Evolutionary conservation across 2,329 filamentous ascomycete genomes (phyloP), one percentile per base, ranked within the genome.

Genomic region (Colletotrichum karsti): DNA sequence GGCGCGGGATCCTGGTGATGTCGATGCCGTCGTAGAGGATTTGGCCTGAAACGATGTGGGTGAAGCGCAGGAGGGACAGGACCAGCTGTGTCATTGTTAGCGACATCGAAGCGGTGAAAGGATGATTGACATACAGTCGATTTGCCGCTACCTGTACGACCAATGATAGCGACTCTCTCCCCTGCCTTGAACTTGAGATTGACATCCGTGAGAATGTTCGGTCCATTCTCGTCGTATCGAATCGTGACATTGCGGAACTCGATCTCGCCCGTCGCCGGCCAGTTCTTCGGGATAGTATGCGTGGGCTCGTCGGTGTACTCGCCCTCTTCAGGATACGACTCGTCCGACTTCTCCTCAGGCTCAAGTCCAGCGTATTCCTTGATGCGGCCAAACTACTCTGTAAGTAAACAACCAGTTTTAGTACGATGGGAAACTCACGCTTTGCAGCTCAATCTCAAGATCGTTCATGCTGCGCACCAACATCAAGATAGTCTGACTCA

Each of bases 141-240:
- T 78, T 97, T 97, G 4, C 94, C 94, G 5, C 92, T 94, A 0
- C 92, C 91, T 0, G 93, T 97, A 9, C 93, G 89, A 2, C 94
- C 94, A 10, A 95, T 92, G 20, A 97, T 85, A 0, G 93, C 93
- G 1, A 93, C 93, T 56, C 92, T 91, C 60, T 92, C 91, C 1
- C 93, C 93, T 0, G 91, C 92, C 12, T 79, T 81, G 69, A 88
- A 85, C 35, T 80, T 82, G 48, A 88, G 78, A 67, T 82, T 86
- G 58, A 88, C 77, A 35, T 85, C 76, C 24, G 83, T 84, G 18
- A 88, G 78, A 44, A 88, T 84, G 61, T 86, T 80, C 51, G 81
- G 79, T 18, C 84, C 77, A 64, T 85, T 77, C 28, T 78, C 62
- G 65, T 84, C 76, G 71, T 86, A 86, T 48, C 83, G 82, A 37